Evolutionary conservation across 2,329 filamentous ascomycete genomes (phyloP).

Genomic region (Tolypocladium album): DNA sequence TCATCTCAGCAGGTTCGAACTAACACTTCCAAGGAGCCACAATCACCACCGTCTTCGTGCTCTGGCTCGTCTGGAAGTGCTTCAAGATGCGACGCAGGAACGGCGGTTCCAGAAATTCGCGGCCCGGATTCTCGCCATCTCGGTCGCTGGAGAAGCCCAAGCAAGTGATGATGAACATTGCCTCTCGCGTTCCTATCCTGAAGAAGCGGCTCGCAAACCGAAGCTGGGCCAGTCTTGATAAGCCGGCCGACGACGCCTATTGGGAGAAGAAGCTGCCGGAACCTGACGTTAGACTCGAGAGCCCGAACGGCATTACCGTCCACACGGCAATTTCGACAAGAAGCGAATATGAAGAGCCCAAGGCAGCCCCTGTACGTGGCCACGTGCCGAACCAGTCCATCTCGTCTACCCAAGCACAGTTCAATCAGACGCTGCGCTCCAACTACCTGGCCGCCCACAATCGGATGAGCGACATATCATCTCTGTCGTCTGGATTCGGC

Average conservation of each 20-base stretch:
- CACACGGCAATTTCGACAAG: slow-evolving; percentile 5
- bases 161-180: slow-evolving; percentile 6
- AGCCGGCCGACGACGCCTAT: slow-evolving; percentile 11
- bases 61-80: slow-evolving; percentile 33
- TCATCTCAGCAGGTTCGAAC: background rate
- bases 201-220: slow-evolving; percentile 19
- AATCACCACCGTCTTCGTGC: slow-evolving; percentile 31
- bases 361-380: background rate
- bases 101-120: slow-evolving; percentile 24
- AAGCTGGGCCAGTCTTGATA: slow-evolving; percentile 22
- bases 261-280: slow-evolving; percentile 4
- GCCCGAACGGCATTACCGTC: slow-evolving; percentile 2
- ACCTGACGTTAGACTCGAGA: background rate
- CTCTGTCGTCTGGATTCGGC: slow-evolving; percentile 53
- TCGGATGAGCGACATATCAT: slow-evolving; percentile 42
- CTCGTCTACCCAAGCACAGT: slow-evolving; percentile 5
- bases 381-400: slow-evolving; percentile 2
- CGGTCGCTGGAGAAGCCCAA: slow-evolving; percentile 1
- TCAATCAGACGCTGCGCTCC: slow-evolving; percentile 4
- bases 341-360: background rate
- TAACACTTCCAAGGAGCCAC: slow-evolving; percentile 23
- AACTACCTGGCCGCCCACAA: slow-evolving; percentile 15
- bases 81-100: slow-evolving; percentile 6
- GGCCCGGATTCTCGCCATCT: slow-evolving; percentile 3
- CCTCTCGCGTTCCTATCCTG: slow-evolving; percentile 22